These are phyloP conservation scores for Sanghuangporus weigelae DNA, from an alignment of 1,284 basidiomycete species.

Conservation along the genomic window DNA sequence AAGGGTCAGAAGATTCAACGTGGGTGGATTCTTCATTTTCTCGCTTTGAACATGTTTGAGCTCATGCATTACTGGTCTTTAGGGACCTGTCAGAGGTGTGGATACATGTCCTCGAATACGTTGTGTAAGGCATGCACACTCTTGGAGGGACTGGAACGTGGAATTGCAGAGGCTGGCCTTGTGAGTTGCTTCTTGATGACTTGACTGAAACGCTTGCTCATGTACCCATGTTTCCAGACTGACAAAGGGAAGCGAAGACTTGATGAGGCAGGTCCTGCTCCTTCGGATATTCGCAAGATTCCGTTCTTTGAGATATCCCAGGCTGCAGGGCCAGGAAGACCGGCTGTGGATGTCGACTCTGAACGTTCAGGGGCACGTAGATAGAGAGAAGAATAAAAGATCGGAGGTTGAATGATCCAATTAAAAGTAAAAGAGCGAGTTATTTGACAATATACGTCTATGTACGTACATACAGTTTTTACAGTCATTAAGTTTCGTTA, in stretches of 20 bases:
- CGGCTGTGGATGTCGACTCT: conserved; percentile 5
- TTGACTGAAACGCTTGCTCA: conserved; percentile 12
- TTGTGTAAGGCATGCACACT: conserved; percentile 92
- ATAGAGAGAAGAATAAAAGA: no score
- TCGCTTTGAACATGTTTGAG: not conserved
- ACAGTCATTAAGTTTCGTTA: not conserved
- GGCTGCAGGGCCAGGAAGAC: not conserved
- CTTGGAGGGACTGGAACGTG: conserved; percentile 86
- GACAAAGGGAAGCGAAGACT: conserved; percentile 59
- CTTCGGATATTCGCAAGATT: conserved; percentile 59
- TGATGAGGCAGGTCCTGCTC: conserved; percentile 52
- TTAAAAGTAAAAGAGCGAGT: no score
- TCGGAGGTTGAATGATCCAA: no score
- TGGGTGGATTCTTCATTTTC: conserved; percentile 32
- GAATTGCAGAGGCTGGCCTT: conserved; percentile 60
- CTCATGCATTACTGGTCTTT: conserved; percentile 7
- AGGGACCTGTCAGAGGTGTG: conserved; percentile 88
- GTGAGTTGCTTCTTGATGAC: conserved; percentile 41
- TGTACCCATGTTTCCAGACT: conserved; percentile 36
- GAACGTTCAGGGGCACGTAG: not conserved
- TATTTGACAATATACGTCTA: not conserved
- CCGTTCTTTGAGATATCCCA: conserved; percentile 41
- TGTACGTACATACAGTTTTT: not conserved
- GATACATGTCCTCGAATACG: conserved; percentile 90
- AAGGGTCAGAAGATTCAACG: conserved; percentile 74